Evolutionary conservation across 805 yeast species (phyloP).

Genomic region (Lipomyces orientalis): DNA sequence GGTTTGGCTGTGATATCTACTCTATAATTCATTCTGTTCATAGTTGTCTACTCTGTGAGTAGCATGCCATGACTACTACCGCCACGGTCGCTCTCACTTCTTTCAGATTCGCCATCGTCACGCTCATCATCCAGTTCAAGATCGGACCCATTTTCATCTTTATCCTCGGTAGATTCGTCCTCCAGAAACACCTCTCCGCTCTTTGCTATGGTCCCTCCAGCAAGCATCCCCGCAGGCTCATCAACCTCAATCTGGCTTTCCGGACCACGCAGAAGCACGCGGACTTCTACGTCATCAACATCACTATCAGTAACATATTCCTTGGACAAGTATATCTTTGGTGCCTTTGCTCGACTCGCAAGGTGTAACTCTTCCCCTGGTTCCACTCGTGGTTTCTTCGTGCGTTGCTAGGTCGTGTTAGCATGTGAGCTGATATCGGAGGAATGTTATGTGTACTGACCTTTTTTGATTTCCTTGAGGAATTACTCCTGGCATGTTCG

Average conservation of each 20-base stretch:
- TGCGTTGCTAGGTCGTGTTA: background rate
- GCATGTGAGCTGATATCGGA: background rate
- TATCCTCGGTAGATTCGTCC: background rate
- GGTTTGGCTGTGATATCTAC: too few relatives aligned
- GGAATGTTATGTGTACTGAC: background rate
- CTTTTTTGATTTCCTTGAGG: background rate
- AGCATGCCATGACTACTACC: background rate
- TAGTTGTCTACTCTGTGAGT: background rate
- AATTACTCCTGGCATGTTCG: background rate
- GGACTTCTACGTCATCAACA: background rate
- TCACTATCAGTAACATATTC: background rate
- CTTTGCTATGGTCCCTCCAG: background rate
- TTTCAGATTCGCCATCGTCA: background rate
- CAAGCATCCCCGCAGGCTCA: background rate
- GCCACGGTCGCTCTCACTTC: background rate
- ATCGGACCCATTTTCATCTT: background rate
- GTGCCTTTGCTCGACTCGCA: background rate
- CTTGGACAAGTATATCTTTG: background rate
- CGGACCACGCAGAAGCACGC: background rate
- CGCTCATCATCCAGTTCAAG: background rate
- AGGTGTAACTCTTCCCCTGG: background rate
- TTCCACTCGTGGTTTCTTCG: background rate
- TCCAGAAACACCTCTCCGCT: background rate
- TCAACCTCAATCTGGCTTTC: background rate
- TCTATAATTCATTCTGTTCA: background rate